A percentile compares a stretch with the other conserved stretches of the same genome.
These are phyloP conservation scores for Boechera stricta DNA, from an alignment of 345 rosid species.

Conservation along the genomic window DNA sequence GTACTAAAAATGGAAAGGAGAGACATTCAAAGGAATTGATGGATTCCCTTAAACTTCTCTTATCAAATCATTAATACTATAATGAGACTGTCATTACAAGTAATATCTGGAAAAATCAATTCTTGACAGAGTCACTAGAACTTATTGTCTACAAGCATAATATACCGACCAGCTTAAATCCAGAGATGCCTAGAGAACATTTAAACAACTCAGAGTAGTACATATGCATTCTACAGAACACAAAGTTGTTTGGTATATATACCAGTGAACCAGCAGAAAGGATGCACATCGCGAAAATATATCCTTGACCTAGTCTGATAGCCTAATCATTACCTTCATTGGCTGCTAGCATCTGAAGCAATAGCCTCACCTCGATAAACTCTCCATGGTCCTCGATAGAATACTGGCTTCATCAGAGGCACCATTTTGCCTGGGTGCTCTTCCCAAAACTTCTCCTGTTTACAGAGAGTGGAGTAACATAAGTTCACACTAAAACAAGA, in stretches of 20 bases:
- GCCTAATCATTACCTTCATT: slow-evolving; percentile 37
- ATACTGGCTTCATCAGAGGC: slow-evolving; percentile 80
- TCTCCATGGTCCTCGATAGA: slow-evolving; percentile 85
- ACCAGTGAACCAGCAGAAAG: slow-evolving; percentile 12
- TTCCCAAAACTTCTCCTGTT: slow-evolving; percentile 93
- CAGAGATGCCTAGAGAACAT: neutral
- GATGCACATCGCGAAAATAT: neutral
- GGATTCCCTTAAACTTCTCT: slow-evolving; percentile 40
- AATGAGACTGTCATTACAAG: slow-evolving; percentile 25
- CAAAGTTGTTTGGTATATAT: slow-evolving; percentile 5
- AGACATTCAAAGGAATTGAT: slow-evolving; percentile 17
- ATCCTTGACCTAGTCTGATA: slow-evolving; percentile 15
- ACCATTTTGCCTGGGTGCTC: slow-evolving; percentile 87
- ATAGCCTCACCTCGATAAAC: slow-evolving; percentile 70
- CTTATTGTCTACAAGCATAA: slow-evolving; percentile 15
- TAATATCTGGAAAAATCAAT: neutral
- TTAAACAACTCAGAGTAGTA: neutral
- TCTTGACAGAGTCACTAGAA: slow-evolving; percentile 25
- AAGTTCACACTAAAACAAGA: slow-evolving; percentile 20
- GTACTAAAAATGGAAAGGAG: slow-evolving; percentile 38
- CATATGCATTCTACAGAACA: slow-evolving; percentile 6
- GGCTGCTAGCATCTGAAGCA: slow-evolving; percentile 50
- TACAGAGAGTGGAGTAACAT: slow-evolving; percentile 26
- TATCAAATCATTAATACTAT: slow-evolving; percentile 11
- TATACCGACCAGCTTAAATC: neutral